A percentile compares a stretch with the other conserved stretches of the same genome.
Conservation (phyloP, 345 rosid genomes). For the Hevea brasiliensis region DNA sequence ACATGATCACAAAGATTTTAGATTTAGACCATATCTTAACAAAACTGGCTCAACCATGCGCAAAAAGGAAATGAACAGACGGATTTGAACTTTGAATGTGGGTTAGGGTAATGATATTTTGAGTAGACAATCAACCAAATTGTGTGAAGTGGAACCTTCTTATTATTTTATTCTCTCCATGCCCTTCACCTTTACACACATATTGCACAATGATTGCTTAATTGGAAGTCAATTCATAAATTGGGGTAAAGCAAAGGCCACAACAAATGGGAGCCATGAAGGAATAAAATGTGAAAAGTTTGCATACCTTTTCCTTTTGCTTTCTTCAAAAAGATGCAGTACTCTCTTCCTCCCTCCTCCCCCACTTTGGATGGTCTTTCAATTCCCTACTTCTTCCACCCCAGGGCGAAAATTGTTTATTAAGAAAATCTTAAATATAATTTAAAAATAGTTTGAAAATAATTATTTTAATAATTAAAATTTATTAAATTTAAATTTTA, state of each 20-base stretch:
- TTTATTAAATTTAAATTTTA: no score
- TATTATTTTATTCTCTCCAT: no score
- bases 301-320: constrained; percentile 4
- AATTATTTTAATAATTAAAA: no score
- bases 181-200: no score
- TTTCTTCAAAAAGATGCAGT: constrained; percentile 12
- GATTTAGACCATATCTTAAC: no score
- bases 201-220: no score
- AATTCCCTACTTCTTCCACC: constrained; percentile 10
- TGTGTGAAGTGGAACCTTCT: no score
- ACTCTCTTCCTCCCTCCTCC: no score
- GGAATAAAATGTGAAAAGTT: neutral
- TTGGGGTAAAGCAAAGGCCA: neutral
- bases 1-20: no score
- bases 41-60: neutral
- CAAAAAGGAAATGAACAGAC: neutral
- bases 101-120: neutral
- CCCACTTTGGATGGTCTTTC: constrained; percentile 36
- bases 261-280: neutral
- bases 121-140: neutral
- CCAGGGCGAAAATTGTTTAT: neutral
- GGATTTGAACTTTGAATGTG: no score
- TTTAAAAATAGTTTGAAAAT: no score
- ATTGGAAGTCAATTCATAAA: neutral
- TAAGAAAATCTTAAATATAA: no score